Conservation (phyloP, 2,329 filamentous ascomycete species). For the Dichotomopilus funicola region DNA sequence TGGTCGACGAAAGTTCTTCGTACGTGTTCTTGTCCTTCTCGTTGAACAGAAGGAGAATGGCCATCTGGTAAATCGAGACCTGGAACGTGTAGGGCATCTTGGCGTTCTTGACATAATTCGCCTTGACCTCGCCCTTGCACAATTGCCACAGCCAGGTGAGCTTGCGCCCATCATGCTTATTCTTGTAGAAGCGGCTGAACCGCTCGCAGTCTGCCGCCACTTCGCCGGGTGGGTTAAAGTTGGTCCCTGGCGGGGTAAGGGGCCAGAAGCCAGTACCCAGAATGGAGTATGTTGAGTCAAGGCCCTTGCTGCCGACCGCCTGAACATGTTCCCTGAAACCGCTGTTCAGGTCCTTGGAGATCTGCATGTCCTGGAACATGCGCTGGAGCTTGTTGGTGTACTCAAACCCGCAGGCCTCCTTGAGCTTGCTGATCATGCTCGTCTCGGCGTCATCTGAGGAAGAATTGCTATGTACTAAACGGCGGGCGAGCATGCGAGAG, state of each 20-base stretch:
- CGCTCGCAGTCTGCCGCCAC: slow-evolving; percentile 83
- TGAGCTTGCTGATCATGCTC: slow-evolving; percentile 98
- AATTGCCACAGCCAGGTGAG: slow-evolving; percentile 97
- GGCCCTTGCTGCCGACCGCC: slow-evolving; percentile 59
- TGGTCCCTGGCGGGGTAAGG: slow-evolving; percentile 75
- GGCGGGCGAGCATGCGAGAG: slow-evolving; percentile 90
- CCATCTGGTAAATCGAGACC: slow-evolving; percentile 97
- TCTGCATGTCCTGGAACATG: slow-evolving; percentile 99
- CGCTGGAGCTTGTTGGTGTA: slow-evolving; percentile 99
- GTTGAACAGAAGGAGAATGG: slow-evolving; percentile 89
- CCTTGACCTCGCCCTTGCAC: slow-evolving; percentile 94
- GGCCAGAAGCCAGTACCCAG: slow-evolving; percentile 98
- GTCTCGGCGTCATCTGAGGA: slow-evolving; percentile 96
- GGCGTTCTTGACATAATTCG: slow-evolving; percentile 80
- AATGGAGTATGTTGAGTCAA: slow-evolving; percentile 87
- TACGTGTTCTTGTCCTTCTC: slow-evolving; percentile 80
- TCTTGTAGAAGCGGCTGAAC: slow-evolving; percentile 86
- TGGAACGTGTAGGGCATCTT: slow-evolving; percentile 96
- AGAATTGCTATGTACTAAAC: slow-evolving; percentile 88
- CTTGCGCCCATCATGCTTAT: slow-evolving; percentile 95
- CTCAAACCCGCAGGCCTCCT: slow-evolving; percentile 97
- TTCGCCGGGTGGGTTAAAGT: slow-evolving; percentile 79
- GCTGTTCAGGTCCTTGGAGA: slow-evolving; percentile 91
- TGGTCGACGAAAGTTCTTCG: slow-evolving; percentile 78
- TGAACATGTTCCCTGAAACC: slow-evolving; percentile 74